A percentile compares a stretch with the other conserved stretches of the same genome.
Conservation (phyloP, 179 eudicot species). For the Beta lomatogona region DNA sequence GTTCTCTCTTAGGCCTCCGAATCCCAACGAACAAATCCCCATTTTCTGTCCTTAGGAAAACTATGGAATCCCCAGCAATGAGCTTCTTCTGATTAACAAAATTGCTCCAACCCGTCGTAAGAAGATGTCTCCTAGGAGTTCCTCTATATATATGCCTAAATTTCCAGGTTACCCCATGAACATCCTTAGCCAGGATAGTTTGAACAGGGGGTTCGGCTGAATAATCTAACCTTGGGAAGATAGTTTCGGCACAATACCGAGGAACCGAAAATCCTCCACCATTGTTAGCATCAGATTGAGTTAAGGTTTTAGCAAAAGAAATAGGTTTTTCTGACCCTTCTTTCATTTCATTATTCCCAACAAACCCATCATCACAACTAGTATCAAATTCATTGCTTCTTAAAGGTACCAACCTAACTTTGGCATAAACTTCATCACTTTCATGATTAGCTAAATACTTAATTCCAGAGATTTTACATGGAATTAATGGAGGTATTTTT, state of each 20-base stretch:
- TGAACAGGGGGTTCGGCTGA: conserved; percentile 49
- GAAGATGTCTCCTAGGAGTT: conserved; percentile 43
- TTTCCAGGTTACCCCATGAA: conserved; percentile 49
- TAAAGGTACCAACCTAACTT: conserved; percentile 34
- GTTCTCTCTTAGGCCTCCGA: conserved; percentile 41
- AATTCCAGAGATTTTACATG: conserved; percentile 34
- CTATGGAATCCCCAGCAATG: conserved; percentile 47
- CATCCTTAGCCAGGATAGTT: conserved; percentile 43
- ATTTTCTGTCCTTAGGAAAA: conserved; percentile 40
- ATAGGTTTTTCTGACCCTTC: conserved; percentile 31
- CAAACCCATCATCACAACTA: conserved; percentile 23
- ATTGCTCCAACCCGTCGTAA: conserved; percentile 47
- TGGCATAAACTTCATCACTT: conserved; percentile 45
- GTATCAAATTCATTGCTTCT: conserved; percentile 15
- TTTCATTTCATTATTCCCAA: background rate
- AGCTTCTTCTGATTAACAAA: conserved; percentile 48
- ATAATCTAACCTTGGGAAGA: conserved; percentile 44
- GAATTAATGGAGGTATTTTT: conserved; percentile 33
- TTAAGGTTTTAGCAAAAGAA: conserved; percentile 45
- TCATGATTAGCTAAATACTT: conserved; percentile 40
- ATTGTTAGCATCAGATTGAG: conserved; percentile 54
- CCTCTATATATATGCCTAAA: conserved; percentile 52
- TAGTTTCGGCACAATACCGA: conserved; percentile 50
- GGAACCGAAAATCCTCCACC: conserved; percentile 50
- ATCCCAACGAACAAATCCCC: conserved; percentile 49